Percentiles rank a stretch among this genome's conserved stretches.
Conservation (phyloP, 2,329 filamentous ascomycete genomes). For the Ophiostoma himal-ulmi region DNA sequence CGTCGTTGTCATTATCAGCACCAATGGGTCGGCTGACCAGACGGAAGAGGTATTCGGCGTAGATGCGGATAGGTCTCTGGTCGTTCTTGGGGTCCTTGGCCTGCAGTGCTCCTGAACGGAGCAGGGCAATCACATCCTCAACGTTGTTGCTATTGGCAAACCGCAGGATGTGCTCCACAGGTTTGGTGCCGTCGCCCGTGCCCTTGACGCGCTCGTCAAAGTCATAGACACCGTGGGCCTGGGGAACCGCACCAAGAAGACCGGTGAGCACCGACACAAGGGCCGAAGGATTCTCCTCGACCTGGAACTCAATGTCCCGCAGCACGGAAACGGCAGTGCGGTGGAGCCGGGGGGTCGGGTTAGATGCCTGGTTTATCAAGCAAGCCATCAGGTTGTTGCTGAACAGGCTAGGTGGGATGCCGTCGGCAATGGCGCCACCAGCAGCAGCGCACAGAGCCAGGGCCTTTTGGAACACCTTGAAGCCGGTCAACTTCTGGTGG, state of each 20-base stretch:
- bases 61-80: slow-evolving; percentile 44
- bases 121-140: slow-evolving; percentile 44
- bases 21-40: slow-evolving; percentile 39
- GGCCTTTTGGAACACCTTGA: slow-evolving; percentile 77
- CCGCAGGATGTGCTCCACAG: slow-evolving; percentile 66
- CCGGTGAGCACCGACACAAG: slow-evolving; percentile 57
- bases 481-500: slow-evolving; percentile 86
- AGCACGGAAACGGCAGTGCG: slow-evolving; percentile 70
- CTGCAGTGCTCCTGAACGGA: slow-evolving; percentile 37
- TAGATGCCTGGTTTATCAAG: slow-evolving; percentile 74
- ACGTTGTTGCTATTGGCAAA: slow-evolving; percentile 53
- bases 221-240: slow-evolving; percentile 61
- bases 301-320: slow-evolving; percentile 62
- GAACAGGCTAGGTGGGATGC: slow-evolving; percentile 58
- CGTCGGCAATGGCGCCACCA: slow-evolving; percentile 23
- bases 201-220: slow-evolving; percentile 77
- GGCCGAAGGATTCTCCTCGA: slow-evolving; percentile 54
- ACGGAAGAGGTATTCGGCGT: slow-evolving; percentile 51
- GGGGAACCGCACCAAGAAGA: slow-evolving; percentile 50
- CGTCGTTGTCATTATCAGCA: slow-evolving; percentile 29
- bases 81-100: slow-evolving; percentile 32
- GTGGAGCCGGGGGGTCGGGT: slow-evolving; percentile 72
- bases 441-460: slow-evolving; percentile 47
- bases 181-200: slow-evolving; percentile 53
- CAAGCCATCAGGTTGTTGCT: slow-evolving; percentile 77